Percentiles rank a stretch among this genome's conserved stretches.
These are phyloP conservation scores for Caryopteris hybrid DNA, from an alignment of 305 asterid species.

Conservation along the genomic window DNA sequence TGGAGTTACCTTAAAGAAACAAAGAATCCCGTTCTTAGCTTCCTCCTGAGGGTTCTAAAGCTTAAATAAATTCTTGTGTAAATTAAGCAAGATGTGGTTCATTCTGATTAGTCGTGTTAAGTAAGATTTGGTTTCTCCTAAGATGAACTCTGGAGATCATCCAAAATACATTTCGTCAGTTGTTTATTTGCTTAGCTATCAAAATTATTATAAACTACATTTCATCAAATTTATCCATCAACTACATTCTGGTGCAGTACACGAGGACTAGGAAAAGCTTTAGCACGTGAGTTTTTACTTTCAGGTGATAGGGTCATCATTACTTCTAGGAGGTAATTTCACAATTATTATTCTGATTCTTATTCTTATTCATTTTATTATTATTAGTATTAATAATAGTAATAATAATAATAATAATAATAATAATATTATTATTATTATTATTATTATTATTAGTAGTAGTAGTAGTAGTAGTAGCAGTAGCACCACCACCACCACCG, in stretches of 20 bases:
- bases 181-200: neutral
- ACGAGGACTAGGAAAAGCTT: slow-evolving; percentile 91
- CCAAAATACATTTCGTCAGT: neutral
- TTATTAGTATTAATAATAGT: too few relatives aligned
- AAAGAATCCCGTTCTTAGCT: neutral
- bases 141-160: neutral
- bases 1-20: neutral
- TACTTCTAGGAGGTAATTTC: slow-evolving; percentile 82
- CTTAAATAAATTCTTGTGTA: neutral
- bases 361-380: too few relatives aligned
- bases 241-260: slow-evolving; percentile 57
- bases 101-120: neutral
- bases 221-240: slow-evolving; percentile 11
- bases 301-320: slow-evolving; percentile 88
- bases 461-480: too few relatives aligned
- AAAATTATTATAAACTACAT: neutral
- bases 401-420: too few relatives aligned
- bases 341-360: neutral
- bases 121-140: neutral
- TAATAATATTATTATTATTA: too few relatives aligned
- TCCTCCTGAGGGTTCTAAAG: neutral
- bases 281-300: slow-evolving; percentile 88
- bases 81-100: neutral
- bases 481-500: too few relatives aligned
- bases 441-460: too few relatives aligned